Evolutionary conservation across 305 asterid genomes (phyloP).

Genomic region (Fraxinus sp.): DNA sequence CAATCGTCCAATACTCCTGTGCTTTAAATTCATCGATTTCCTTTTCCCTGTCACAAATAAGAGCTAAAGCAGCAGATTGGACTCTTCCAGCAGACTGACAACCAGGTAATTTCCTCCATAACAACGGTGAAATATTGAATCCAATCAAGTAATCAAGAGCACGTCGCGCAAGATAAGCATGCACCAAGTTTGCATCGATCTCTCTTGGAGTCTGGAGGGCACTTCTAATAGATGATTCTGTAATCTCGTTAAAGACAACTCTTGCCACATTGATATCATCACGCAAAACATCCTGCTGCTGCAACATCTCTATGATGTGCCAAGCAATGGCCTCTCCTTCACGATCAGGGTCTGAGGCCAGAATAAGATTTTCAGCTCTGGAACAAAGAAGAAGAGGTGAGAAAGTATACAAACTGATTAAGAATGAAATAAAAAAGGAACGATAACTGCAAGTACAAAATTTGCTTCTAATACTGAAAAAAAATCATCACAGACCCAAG

Average conservation of each 20-base stretch:
- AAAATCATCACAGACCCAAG: background rate
- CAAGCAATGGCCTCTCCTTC: constrained; percentile 97
- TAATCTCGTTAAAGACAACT: constrained; percentile 81
- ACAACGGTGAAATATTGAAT: constrained; percentile 84
- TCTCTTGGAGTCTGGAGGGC: constrained; percentile 80
- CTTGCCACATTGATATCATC: constrained; percentile 71
- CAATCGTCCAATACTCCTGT: constrained; percentile 79
- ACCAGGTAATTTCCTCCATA: constrained; percentile 94
- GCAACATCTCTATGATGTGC: constrained; percentile 93
- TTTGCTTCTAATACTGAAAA: background rate
- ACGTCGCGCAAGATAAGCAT: constrained; percentile 92
- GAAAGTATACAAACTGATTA: constrained; percentile 27
- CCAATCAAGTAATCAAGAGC: constrained; percentile 97
- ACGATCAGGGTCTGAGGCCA: constrained; percentile 96
- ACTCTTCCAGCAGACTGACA: constrained; percentile 98
- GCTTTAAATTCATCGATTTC: constrained; percentile 73
- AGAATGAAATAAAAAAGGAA: background rate
- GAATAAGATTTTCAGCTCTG: constrained; percentile 87
- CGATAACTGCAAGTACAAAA: constrained; percentile 2
- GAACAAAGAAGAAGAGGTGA: constrained; percentile 37
- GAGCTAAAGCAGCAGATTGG: constrained; percentile 89
- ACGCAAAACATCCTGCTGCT: constrained; percentile 78
- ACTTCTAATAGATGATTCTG: constrained; percentile 77
- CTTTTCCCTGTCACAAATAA: constrained; percentile 82
- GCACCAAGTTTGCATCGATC: constrained; percentile 70